Percentiles rank a stretch among this genome's conserved stretches.
Evolutionary conservation across 768 basidiomycete genomes (phyloP).

Genomic region (Rubroboletus satanas): DNA sequence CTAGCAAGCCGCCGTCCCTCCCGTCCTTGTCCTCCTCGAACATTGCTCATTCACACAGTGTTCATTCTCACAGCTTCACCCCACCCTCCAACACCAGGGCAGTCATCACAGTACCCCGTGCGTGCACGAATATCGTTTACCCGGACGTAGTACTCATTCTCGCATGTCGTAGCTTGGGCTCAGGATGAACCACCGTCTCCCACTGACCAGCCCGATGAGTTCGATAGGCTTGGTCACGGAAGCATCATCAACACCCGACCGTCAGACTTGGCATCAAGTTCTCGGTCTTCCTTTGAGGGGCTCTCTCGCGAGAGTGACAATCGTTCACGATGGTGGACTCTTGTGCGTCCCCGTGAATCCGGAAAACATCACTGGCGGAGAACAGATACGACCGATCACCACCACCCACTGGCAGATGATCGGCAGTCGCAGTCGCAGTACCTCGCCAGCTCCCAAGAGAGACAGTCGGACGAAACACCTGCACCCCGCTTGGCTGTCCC

Average conservation of each 20-base stretch:
- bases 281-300: conserved; percentile 39
- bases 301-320: conserved; percentile 30
- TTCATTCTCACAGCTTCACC: conserved; percentile 22
- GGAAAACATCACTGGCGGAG: conserved; percentile 4
- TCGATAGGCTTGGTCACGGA: conserved; percentile 26
- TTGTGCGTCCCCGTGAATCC: conserved; percentile 53
- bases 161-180: conserved; percentile 62
- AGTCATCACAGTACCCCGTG: conserved; percentile 70
- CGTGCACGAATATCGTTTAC: conserved; percentile 22
- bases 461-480: conserved; percentile 21
- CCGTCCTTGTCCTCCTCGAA: conserved; percentile 26
- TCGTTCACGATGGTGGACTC: conserved; percentile 70
- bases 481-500: conserved; percentile 24
- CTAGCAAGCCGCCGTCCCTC: conserved; percentile 17
- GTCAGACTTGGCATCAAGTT: conserved; percentile 49
- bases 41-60: conserved; percentile 28
- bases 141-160: conserved; percentile 2
- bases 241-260: conserved; percentile 40
- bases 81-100: conserved; percentile 44
- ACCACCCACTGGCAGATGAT: conserved; percentile 9
- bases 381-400: neutral
- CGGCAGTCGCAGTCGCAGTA: conserved; percentile 16
- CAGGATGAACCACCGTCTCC: conserved; percentile 80
- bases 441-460: conserved; percentile 8
- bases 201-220: conserved; percentile 41